Percentiles rank a stretch among this genome's conserved stretches.
Evolutionary conservation across 2,329 filamentous ascomycete genomes (phyloP).

Genomic region (Rhinocladiella mackenziei): DNA sequence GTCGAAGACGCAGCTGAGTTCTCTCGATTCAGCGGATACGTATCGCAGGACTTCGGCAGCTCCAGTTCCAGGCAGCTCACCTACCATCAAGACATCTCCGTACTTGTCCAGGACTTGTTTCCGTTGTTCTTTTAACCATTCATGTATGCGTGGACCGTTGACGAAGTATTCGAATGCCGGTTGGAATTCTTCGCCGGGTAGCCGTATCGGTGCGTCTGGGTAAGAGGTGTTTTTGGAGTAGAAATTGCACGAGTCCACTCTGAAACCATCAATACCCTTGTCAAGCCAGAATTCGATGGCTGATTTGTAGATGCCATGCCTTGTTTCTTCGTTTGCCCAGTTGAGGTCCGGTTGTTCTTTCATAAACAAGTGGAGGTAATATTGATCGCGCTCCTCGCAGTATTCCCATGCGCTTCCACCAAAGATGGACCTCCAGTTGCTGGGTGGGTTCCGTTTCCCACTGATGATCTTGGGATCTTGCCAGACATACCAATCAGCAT

Average conservation of each 20-base stretch:
- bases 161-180: conserved; percentile 49
- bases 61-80: conserved; percentile 54
- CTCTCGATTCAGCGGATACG: conserved; percentile 47
- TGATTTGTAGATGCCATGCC: conserved; percentile 62
- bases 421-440: conserved; percentile 50
- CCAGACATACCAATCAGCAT: conserved; percentile 66
- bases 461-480: conserved; percentile 53
- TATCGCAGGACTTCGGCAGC: conserved; percentile 50
- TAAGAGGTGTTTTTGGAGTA: conserved; percentile 29
- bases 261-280: conserved; percentile 65
- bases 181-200: conserved; percentile 45
- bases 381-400: conserved; percentile 44
- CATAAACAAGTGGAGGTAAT: conserved; percentile 69
- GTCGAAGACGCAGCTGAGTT: conserved; percentile 70
- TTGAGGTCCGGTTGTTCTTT: conserved; percentile 72
- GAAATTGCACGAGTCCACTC: conserved; percentile 50
- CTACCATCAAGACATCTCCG: conserved; percentile 57
- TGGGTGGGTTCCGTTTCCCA: conserved; percentile 56
- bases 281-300: conserved; percentile 72
- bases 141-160: conserved; percentile 57
- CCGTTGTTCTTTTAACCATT: conserved; percentile 54
- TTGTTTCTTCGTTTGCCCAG: conserved; percentile 64
- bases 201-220: conserved; percentile 36
- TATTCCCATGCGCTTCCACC: conserved; percentile 35
- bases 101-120: conserved; percentile 53